Conservation (phyloP, 768 basidiomycete genomes). For the Cyathus striatus region DNA sequence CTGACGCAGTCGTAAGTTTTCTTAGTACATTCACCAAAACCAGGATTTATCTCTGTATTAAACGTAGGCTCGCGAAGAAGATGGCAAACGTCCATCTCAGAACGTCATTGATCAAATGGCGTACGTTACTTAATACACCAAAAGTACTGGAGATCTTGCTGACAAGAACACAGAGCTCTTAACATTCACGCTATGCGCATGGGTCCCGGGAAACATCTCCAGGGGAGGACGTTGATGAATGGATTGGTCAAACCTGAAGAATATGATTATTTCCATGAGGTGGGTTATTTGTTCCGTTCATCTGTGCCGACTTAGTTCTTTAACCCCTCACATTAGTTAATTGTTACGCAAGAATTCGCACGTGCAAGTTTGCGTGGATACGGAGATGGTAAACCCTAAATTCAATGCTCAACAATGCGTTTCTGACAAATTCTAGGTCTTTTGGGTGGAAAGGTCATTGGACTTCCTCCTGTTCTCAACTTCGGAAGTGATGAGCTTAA, state of each 20-base stretch:
- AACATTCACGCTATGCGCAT: constrained; percentile 89
- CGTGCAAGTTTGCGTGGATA: constrained; percentile 74
- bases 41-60: not conserved
- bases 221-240: constrained; percentile 75
- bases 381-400: constrained; percentile 67
- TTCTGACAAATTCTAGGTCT: constrained; percentile 37
- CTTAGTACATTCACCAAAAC: not conserved
- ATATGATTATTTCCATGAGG: constrained; percentile 90
- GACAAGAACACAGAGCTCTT: constrained; percentile 35
- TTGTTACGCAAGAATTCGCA: constrained; percentile 80
- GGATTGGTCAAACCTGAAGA: constrained; percentile 82
- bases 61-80: constrained; percentile 64
- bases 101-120: constrained; percentile 82
- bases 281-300: constrained; percentile 12
- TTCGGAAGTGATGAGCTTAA: constrained; percentile 68
- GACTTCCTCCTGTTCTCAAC: constrained; percentile 86
- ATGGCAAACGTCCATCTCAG: constrained; percentile 80
- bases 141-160: constrained; percentile 43
- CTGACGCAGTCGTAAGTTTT: constrained; percentile 27
- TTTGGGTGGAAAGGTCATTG: constrained; percentile 77
- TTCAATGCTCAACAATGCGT: not conserved
- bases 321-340: constrained; percentile 39
- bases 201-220: constrained; percentile 91
- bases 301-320: constrained; percentile 3
- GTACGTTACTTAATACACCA: constrained; percentile 54